Evolutionary conservation across 2,329 filamentous ascomycete species (phyloP).

Genomic region (Nemania serpens): DNA sequence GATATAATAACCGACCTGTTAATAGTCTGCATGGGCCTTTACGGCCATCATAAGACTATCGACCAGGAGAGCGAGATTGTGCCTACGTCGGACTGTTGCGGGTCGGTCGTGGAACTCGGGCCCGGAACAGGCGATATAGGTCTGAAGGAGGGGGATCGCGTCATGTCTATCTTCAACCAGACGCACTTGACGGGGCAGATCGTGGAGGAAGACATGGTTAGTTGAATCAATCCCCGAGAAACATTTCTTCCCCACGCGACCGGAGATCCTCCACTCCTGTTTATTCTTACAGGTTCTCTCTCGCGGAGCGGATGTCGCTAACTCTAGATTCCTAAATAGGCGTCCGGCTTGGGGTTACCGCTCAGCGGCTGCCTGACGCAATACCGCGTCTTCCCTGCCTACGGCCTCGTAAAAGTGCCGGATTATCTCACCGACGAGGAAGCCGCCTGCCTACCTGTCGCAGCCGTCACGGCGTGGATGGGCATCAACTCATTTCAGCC

Average conservation of each 20-base stretch:
- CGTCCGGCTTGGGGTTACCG: conserved; percentile 64
- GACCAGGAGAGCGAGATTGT: conserved; percentile 52
- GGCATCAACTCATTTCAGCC: conserved; percentile 64
- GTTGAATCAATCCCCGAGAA: background rate
- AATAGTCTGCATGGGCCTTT: conserved; percentile 72
- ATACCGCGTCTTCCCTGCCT: conserved; percentile 62
- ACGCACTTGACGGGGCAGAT: conserved; percentile 63
- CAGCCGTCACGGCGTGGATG: conserved; percentile 68
- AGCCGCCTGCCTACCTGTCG: conserved; percentile 64
- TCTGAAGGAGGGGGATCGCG: conserved; percentile 65
- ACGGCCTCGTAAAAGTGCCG: conserved; percentile 60
- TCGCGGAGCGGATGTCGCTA: background rate
- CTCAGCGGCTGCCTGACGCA: conserved; percentile 61
- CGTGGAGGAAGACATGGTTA: conserved; percentile 54
- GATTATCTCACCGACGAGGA: conserved; percentile 63
- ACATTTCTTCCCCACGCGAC: no score
- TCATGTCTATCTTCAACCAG: conserved; percentile 68
- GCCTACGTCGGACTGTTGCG: conserved; percentile 74
- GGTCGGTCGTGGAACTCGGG: conserved; percentile 58
- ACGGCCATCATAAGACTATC: conserved; percentile 66
- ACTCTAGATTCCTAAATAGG: conserved; percentile 19
- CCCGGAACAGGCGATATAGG: conserved; percentile 45
- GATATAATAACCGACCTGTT: background rate
- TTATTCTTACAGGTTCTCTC: no score
- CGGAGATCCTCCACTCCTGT: no score